These are phyloP conservation scores for Xylaria sp. DNA, from an alignment of 2,329 filamentous ascomycete species.

Conservation along the genomic window DNA sequence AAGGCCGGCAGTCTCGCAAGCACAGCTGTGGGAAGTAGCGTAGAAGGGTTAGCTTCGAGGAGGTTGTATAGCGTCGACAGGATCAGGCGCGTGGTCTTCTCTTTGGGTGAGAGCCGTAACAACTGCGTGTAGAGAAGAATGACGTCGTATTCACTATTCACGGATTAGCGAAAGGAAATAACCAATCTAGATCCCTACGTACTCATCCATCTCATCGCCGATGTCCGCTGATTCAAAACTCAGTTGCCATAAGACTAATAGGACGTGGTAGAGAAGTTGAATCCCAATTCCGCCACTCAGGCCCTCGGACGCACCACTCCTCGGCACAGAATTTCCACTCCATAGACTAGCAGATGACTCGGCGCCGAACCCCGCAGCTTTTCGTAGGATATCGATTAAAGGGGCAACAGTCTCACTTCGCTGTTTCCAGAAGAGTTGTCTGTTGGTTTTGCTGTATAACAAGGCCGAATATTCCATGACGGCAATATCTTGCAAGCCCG, in stretches of 20 bases:
- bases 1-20: slow-evolving; percentile 81
- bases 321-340: slow-evolving; percentile 63
- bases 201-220: slow-evolving; percentile 85
- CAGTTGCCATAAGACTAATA: slow-evolving; percentile 95
- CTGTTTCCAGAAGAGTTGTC: slow-evolving; percentile 91
- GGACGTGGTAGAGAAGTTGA: slow-evolving; percentile 92
- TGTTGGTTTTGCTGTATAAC: slow-evolving; percentile 77
- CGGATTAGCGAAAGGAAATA: slow-evolving; percentile 43
- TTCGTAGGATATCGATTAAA: slow-evolving; percentile 82
- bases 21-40: slow-evolving; percentile 84
- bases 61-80: slow-evolving; percentile 92
- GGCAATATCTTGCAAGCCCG: slow-evolving; percentile 92
- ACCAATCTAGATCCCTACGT: slow-evolving; percentile 51
- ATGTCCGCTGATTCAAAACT: slow-evolving; percentile 87
- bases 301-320: slow-evolving; percentile 71
- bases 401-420: slow-evolving; percentile 85
- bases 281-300: slow-evolving; percentile 86
- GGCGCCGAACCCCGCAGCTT: slow-evolving; percentile 77
- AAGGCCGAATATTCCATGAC: slow-evolving; percentile 91
- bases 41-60: slow-evolving; percentile 74
- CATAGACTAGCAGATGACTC: slow-evolving; percentile 71
- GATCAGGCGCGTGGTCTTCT: slow-evolving; percentile 94
- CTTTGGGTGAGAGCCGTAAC: slow-evolving; percentile 91
- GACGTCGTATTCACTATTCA: slow-evolving; percentile 87
- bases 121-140: slow-evolving; percentile 92